These are phyloP conservation scores for Tetrapyrgos nigripes DNA, from an alignment of 1,284 basidiomycete species.

Conservation along the genomic window DNA sequence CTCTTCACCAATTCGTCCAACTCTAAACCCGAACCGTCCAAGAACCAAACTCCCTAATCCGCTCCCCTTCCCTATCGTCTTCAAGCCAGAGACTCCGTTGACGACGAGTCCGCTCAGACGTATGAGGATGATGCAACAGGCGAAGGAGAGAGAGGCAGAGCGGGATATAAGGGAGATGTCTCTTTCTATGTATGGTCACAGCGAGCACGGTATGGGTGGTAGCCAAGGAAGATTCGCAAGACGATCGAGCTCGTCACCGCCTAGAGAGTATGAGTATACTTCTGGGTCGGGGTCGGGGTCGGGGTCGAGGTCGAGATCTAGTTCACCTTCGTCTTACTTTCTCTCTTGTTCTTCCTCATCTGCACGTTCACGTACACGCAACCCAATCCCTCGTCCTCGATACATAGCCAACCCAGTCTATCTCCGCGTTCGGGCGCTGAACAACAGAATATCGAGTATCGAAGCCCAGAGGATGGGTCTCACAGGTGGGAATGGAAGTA, in stretches of 20 bases:
- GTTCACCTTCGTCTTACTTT: not conserved
- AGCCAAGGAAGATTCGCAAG: slow-evolving; percentile 1
- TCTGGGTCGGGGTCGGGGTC: not conserved
- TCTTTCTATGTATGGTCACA: not conserved
- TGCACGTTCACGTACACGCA: slow-evolving; percentile 28
- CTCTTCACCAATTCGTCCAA: too few relatives aligned
- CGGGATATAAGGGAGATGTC: not conserved
- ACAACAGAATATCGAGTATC: slow-evolving; percentile 45
- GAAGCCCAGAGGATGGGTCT: slow-evolving; percentile 9
- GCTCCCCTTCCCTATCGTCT: slow-evolving; percentile 40
- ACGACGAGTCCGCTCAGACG: slow-evolving; percentile 40
- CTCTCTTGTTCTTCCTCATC: not conserved
- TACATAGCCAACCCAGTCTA: slow-evolving; percentile 65
- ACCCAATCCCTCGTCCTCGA: slow-evolving; percentile 44
- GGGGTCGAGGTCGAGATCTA: not conserved
- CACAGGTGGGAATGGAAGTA: slow-evolving; percentile 35
- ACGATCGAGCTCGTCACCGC: slow-evolving; percentile 1
- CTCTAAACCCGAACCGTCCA: slow-evolving; percentile 21
- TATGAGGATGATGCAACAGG: slow-evolving; percentile 3
- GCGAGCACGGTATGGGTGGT: too few relatives aligned
- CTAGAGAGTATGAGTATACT: not conserved
- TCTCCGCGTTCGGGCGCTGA: slow-evolving; percentile 61
- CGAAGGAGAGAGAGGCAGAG: not conserved
- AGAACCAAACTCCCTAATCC: slow-evolving; percentile 41
- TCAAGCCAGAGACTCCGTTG: slow-evolving; percentile 41